Conservation (phyloP, 805 yeast species). For the Komagataella phaffii region DNA sequence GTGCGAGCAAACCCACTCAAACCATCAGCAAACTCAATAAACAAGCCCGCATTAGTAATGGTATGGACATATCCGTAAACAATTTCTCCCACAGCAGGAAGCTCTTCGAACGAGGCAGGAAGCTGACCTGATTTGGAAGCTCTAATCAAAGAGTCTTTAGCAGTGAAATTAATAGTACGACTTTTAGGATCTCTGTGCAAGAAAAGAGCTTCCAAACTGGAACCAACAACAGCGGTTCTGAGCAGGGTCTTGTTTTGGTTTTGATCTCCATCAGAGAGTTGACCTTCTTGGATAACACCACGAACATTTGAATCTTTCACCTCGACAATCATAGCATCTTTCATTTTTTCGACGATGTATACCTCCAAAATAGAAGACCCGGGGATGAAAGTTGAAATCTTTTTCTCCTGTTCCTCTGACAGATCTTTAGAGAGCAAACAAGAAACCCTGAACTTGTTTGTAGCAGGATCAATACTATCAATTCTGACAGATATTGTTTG, state of each 20-base stretch:
- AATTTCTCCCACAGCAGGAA: conserved; percentile 29
- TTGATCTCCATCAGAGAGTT: conserved; percentile 61
- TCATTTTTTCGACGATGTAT: conserved; percentile 57
- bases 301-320: conserved; percentile 34
- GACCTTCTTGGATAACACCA: conserved; percentile 66
- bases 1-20: conserved; percentile 78
- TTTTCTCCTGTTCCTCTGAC: conserved; percentile 30
- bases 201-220: conserved; percentile 41
- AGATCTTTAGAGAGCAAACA: conserved; percentile 51
- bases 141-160: conserved; percentile 52
- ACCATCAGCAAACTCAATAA: conserved; percentile 68
- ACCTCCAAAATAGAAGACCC: conserved; percentile 54
- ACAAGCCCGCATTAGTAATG: conserved; percentile 68
- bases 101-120: conserved; percentile 49
- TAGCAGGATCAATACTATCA: conserved; percentile 37
- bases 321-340: conserved; percentile 60
- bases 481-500: conserved; percentile 73
- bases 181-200: conserved; percentile 53
- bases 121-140: conserved; percentile 41
- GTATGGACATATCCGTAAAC: conserved; percentile 70
- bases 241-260: conserved; percentile 57
- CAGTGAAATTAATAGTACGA: conserved; percentile 46
- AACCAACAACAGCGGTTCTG: conserved; percentile 54
- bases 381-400: conserved; percentile 32
- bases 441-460: conserved; percentile 51